Base-by-base conservation (phyloP, 441 rosid genomes). In the Corymbia calophylla region DNA sequence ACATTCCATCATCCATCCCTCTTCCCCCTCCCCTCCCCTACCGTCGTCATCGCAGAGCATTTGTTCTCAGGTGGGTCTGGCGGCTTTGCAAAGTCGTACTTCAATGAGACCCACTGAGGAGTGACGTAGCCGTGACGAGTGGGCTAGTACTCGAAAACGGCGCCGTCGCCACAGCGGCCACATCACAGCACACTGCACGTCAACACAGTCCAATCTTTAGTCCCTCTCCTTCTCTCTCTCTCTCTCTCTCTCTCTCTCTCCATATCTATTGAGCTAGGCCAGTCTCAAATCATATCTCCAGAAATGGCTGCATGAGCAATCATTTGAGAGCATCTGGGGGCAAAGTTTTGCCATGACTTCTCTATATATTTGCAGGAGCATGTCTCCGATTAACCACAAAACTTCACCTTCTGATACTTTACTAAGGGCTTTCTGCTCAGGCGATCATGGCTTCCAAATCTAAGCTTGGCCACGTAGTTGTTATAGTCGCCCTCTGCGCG, bases 281-380 rank as follows among this genome's bases (percentile, higher is more conserved):
- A 44, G 51, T 44, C 84, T 77, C 51, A 77, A 44, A 77, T 77
- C 84, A 23, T 77, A 77, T 77, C 84, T 77, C 84, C 84, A 77
- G 84, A 77, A 77, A 77, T 91, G 94, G 94, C 95, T 92, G 93
- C 94, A 88, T 39, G 58, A 31, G 92, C 93, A 92, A 94, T 93
- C 94, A 94, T 94, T 92, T 91, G 90, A 16, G 51, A 82, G 58
- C 77, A 47, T 58, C 87, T 32, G 32, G 53, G 51, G 84, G 51
- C 73, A 87, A 55, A 9, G 16, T 88, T 91, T 91, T 23, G 53
- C 93, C 92, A 90, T 94, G 92, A 91, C 92, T 92, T 44, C 73
- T 16, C 19, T 48, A 87, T 73, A 55, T 70, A 87, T 17, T 19
- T 49, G 39, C 9, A 8, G 13, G 25, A 23, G 51, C 53, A 77